These are phyloP conservation scores for Citrullus colocynthis DNA, from an alignment of 306 rosid species.

Conservation along the genomic window DNA sequence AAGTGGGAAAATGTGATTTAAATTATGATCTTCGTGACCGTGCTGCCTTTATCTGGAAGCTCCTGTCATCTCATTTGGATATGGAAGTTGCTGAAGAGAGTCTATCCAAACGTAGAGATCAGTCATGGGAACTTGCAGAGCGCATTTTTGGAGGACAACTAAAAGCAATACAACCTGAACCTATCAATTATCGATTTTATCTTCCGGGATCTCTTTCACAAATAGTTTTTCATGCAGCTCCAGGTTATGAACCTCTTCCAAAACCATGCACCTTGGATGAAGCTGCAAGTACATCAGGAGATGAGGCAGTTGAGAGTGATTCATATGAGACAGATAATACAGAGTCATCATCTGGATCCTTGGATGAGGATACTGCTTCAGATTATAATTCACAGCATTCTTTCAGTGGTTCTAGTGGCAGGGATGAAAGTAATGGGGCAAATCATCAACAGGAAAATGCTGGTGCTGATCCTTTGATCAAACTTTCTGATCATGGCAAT, in stretches of 20 bases:
- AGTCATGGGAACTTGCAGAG: conserved; percentile 39
- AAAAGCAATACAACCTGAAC: conserved; percentile 36
- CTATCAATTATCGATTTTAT: conserved; percentile 56
- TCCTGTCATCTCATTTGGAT: conserved; percentile 39
- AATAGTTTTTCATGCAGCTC: conserved; percentile 96
- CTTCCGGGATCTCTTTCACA: conserved; percentile 97
- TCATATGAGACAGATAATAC: conserved; percentile 36
- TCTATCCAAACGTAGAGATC: conserved; percentile 26
- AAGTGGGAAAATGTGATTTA: conserved; percentile 68
- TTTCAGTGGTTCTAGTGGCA: conserved; percentile 37
- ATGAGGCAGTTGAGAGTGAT: conserved; percentile 25
- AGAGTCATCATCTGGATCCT: conserved; percentile 47
- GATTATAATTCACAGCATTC: conserved; percentile 56
- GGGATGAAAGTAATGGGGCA: conserved; percentile 30
- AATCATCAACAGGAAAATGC: conserved; percentile 33
- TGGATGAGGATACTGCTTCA: conserved; percentile 62
- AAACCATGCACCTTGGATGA: conserved; percentile 65
- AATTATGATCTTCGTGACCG: conserved; percentile 86
- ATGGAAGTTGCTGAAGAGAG: conserved; percentile 28
- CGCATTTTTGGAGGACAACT: conserved; percentile 40
- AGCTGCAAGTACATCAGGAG: conserved; percentile 15
- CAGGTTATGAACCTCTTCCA: conserved; percentile 96
- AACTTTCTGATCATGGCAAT: conserved; percentile 53
- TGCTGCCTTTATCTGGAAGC: conserved; percentile 49
- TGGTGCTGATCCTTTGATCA: conserved; percentile 49